These are phyloP conservation scores for Trametes maxima DNA, from an alignment of 768 basidiomycete genomes.

Conservation along the genomic window DNA sequence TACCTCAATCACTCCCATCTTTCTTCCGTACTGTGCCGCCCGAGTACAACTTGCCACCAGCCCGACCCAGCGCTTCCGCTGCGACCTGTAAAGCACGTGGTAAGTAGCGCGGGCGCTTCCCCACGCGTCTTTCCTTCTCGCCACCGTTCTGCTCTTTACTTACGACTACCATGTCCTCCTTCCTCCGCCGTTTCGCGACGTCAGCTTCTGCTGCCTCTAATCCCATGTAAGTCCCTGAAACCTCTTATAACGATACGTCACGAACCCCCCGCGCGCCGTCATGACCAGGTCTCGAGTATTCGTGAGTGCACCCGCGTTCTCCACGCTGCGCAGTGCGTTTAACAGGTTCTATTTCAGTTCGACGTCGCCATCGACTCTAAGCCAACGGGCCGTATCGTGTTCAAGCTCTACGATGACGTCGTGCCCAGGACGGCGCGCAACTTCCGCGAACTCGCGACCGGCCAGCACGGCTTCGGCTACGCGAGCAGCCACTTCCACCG, in stretches of 20 bases:
- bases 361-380: conserved; percentile 35
- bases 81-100: background rate
- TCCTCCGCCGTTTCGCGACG: conserved; percentile 54
- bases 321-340: background rate
- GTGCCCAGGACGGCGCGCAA: conserved; percentile 50
- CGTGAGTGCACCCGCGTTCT: conserved; percentile 25
- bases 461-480: conserved; percentile 51
- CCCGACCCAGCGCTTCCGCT: background rate
- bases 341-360: conserved; percentile 27
- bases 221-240: conserved; percentile 22
- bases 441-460: conserved; percentile 60
- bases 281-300: conserved; percentile 37
- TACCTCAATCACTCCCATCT: background rate
- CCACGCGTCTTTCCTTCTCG: conserved; percentile 1
- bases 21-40: background rate
- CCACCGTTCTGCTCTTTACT: background rate
- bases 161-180: conserved; percentile 44
- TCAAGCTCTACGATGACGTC: conserved; percentile 58
- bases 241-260: background rate
- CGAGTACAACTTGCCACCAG: background rate
- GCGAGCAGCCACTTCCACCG: conserved; percentile 53
- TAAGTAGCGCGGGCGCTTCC: background rate
- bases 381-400: conserved; percentile 44
- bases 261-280: background rate
- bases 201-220: conserved; percentile 42